A percentile compares a stretch with the other conserved stretches of the same genome.
Evolutionary conservation across 148 eudicot species (phyloP).

Genomic region (Camellia granthamiana): DNA sequence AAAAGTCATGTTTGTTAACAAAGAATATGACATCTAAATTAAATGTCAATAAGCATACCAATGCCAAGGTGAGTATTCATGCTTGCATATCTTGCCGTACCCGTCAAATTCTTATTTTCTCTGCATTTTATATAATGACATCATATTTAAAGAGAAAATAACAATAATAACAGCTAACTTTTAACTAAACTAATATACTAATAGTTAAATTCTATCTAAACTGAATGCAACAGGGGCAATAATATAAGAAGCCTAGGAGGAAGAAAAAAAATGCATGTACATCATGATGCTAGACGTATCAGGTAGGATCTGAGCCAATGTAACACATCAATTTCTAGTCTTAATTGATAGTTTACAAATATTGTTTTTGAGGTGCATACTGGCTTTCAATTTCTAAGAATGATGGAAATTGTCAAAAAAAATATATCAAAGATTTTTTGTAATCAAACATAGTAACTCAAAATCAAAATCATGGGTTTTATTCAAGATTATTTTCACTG

Average conservation of each 20-base stretch:
- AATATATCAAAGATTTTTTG: no score
- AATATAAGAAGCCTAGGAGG: background rate
- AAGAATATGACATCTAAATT: background rate
- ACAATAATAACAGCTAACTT: background rate
- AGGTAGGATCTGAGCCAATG: background rate
- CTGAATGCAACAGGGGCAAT: background rate
- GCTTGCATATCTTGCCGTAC: constrained; percentile 82
- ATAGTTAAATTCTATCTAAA: background rate
- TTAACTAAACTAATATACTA: background rate
- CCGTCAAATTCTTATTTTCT: constrained; percentile 82
- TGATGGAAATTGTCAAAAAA: no score
- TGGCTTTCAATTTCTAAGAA: no score
- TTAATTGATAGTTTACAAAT: no score
- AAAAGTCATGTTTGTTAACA: background rate
- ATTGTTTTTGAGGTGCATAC: no score
- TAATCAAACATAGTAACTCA: no score
- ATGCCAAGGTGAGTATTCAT: constrained; percentile 83
- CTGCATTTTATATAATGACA: constrained; percentile 27
- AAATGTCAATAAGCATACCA: constrained; percentile 34
- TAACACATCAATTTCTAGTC: background rate
- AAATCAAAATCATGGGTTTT: no score
- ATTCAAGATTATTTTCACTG: no score
- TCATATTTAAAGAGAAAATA: background rate
- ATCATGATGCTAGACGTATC: background rate
- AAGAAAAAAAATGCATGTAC: background rate